Conservation (phyloP, 106 monocot species). For the Triglochin maritima region DNA sequence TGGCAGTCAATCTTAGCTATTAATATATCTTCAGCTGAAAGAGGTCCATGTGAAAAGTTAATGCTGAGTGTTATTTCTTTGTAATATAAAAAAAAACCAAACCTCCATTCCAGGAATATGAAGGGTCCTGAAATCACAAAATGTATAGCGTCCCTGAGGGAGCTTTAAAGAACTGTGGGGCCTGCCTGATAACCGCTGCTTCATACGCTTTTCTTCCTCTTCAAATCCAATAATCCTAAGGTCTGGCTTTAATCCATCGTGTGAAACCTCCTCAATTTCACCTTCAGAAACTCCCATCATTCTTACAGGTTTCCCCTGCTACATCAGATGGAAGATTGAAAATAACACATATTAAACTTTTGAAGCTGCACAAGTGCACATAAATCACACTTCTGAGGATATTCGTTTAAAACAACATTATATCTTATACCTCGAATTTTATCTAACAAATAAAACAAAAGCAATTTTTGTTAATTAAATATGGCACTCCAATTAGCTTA, state of each 20-base stretch:
- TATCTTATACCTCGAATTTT: no score
- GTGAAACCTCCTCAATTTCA: conserved; percentile 85
- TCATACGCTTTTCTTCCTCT: conserved; percentile 77
- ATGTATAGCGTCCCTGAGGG: conserved; percentile 72
- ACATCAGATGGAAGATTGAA: not conserved
- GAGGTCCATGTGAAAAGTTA: no score
- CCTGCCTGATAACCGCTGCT: conserved; percentile 23
- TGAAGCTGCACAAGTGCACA: no score
- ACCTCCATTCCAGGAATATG: conserved; percentile 84
- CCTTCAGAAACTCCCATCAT: conserved; percentile 86
- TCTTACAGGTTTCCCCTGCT: conserved; percentile 74
- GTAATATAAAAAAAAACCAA: not conserved
- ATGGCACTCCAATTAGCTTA: no score
- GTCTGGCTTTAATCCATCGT: conserved; percentile 39
- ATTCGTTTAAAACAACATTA: no score
- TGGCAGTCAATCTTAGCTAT: no score
- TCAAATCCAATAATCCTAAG: conserved; percentile 84
- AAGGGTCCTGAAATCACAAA: conserved; percentile 82
- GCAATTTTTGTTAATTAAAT: no score
- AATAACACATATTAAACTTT: no score
- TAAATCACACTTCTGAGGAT: no score
- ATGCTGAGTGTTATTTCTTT: no score
- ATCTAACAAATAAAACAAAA: no score
- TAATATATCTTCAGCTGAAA: no score
- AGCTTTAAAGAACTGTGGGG: conserved; percentile 42